Evolutionary conservation across 805 yeast species (phyloP).

Genomic region (Ogataea dorogensis): DNA sequence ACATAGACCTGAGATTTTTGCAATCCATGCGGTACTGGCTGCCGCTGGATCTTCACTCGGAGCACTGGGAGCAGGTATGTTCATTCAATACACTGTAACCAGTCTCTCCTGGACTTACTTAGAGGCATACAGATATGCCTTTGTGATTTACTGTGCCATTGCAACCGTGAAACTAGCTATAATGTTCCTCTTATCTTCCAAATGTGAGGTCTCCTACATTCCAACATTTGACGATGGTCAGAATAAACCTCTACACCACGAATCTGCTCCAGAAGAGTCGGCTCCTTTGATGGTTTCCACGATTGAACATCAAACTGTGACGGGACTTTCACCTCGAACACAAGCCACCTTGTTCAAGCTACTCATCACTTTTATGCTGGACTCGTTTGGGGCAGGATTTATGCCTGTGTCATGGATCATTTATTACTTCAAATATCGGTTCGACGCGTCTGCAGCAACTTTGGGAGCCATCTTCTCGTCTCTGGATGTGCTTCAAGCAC

Average conservation of each 20-base stretch:
- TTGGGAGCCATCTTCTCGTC: conserved; percentile 68
- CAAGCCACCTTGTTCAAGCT: conserved; percentile 45
- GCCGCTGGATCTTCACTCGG: conserved; percentile 77
- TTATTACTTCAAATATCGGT: conserved; percentile 66
- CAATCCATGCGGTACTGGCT: conserved; percentile 67
- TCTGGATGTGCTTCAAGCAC: conserved; percentile 60
- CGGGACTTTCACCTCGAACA: conserved; percentile 44
- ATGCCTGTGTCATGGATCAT: conserved; percentile 89
- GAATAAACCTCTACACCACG: conserved; percentile 3
- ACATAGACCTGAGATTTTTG: conserved; percentile 70
- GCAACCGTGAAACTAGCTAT: conserved; percentile 52
- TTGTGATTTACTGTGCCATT: conserved; percentile 52
- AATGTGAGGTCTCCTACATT: conserved; percentile 46
- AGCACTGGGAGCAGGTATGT: conserved; percentile 57
- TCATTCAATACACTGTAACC: conserved; percentile 46
- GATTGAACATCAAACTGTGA: conserved; percentile 26
- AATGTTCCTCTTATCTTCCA: conserved; percentile 49
- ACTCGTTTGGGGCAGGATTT: conserved; percentile 85
- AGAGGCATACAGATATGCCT: conserved; percentile 56
- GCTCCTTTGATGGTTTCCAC: conserved; percentile 21
- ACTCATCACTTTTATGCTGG: conserved; percentile 69
- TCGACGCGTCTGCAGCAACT: conserved; percentile 50
- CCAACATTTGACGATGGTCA: conserved; percentile 22
- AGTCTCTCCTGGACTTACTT: conserved; percentile 32
- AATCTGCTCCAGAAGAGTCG: conserved; percentile 9